Evolutionary conservation across 495 filamentous ascomycete species (phyloP).

Genomic region (Amphirosellinia nigrospora): DNA sequence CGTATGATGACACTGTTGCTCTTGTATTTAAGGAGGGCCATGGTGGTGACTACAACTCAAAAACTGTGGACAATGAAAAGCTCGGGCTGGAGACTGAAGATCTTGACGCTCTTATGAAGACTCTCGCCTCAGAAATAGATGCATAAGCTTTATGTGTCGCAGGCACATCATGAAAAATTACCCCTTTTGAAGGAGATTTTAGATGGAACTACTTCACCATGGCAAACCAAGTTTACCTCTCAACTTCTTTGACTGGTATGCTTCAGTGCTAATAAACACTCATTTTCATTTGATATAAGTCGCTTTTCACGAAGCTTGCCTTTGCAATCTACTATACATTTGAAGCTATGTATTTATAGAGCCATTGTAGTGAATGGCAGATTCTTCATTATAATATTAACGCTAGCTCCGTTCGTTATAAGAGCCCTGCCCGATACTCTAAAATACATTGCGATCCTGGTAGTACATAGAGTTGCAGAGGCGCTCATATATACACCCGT

Average conservation of each 20-base stretch:
- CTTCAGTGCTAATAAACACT: not conserved
- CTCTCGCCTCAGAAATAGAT: not conserved
- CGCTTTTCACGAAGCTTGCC: not conserved
- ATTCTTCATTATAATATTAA: not conserved
- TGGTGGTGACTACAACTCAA: conserved; percentile 35
- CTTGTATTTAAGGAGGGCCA: conserved; percentile 38
- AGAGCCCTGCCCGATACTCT: not conserved
- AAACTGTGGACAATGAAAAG: conserved; percentile 32
- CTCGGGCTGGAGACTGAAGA: conserved; percentile 39
- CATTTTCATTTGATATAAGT: not conserved
- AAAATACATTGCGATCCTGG: too few species aligned
- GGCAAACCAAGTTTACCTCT: not conserved
- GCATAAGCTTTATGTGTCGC: not conserved
- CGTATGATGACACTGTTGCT: conserved; percentile 40
- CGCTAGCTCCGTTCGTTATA: not conserved
- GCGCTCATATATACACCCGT: too few species aligned
- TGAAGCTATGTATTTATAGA: not conserved
- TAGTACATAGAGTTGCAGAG: too few species aligned
- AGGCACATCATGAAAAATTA: not conserved
- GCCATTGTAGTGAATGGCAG: not conserved
- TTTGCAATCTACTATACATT: not conserved
- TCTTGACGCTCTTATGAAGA: conserved; percentile 34
- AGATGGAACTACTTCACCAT: not conserved
- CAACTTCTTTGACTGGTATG: not conserved
- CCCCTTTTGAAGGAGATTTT: not conserved